Evolutionary conservation across 2,329 filamentous ascomycete species (phyloP).

Genomic region (Exophiala calicioides): DNA sequence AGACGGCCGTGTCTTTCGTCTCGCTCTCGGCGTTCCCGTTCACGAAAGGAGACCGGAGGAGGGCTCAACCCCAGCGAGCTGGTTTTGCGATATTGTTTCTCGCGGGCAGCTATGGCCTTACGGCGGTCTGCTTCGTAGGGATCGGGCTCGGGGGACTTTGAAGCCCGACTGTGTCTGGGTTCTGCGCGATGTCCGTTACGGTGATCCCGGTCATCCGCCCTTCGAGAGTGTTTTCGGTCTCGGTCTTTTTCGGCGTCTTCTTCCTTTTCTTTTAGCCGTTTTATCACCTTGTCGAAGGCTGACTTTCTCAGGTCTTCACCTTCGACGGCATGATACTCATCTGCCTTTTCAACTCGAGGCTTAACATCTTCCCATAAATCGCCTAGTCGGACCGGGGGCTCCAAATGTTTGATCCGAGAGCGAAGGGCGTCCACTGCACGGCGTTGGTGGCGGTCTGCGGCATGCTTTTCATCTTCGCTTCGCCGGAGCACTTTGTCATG

Average conservation of each 20-base stretch:
- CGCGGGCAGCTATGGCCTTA: conserved; percentile 89
- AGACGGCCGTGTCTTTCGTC: conserved; percentile 37
- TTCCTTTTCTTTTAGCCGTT: conserved; percentile 86
- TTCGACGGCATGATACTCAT: conserved; percentile 80
- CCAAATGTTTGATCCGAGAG: conserved; percentile 82
- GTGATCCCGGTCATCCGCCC: conserved; percentile 63
- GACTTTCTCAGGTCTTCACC: conserved; percentile 79
- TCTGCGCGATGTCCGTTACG: conserved; percentile 43
- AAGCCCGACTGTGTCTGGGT: conserved; percentile 57
- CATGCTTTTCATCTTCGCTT: conserved; percentile 78
- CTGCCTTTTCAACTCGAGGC: conserved; percentile 72
- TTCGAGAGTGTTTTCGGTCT: conserved; percentile 56
- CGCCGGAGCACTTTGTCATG: conserved; percentile 83
- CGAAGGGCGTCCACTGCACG: conserved; percentile 81
- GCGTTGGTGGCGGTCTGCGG: conserved; percentile 81
- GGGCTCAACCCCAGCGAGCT: conserved; percentile 61
- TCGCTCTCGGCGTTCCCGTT: conserved; percentile 44
- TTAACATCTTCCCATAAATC: conserved; percentile 91
- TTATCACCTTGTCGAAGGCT: conserved; percentile 90
- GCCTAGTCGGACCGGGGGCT: conserved; percentile 73
- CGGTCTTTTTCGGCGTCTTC: conserved; percentile 70
- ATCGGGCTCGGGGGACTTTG: conserved; percentile 87
- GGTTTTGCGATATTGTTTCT: conserved; percentile 87
- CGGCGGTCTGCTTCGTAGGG: conserved; percentile 93
- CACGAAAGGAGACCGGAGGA: conserved; percentile 41